Conservation (phyloP, 192 early-diverging fungal species). For the Physocladia obscura region DNA sequence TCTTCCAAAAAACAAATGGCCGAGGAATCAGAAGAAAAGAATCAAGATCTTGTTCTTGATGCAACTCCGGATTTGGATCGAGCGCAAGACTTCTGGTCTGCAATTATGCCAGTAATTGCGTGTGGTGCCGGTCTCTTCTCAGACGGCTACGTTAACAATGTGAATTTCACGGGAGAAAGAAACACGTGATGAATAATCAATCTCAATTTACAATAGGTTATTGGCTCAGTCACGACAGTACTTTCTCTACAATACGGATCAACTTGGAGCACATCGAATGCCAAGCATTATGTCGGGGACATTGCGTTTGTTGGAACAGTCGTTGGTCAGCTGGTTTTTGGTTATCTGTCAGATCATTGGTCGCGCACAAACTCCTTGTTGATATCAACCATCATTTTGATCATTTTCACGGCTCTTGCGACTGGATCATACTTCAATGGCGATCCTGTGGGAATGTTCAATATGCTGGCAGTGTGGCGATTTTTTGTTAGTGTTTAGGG, state of each 20-base stretch:
- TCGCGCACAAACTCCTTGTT: not conserved
- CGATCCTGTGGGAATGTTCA: not conserved
- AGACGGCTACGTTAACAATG: not conserved
- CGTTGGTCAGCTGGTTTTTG: not conserved
- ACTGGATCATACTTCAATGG: not conserved
- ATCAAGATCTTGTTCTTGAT: not conserved
- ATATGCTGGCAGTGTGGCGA: not conserved
- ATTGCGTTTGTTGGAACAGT: not conserved
- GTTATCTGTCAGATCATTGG: not conserved
- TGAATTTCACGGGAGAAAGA: not conserved
- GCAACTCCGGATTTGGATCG: not conserved
- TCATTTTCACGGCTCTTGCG: not conserved
- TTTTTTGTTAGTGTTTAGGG: no score
- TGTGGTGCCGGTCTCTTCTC: constrained; percentile 9
- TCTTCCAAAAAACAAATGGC: no score
- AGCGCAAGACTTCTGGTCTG: not conserved
- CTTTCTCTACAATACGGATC: not conserved
- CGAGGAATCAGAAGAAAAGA: no score
- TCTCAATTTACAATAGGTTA: no score
- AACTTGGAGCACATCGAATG: not conserved
- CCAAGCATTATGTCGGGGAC: not conserved
- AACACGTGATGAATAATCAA: no score
- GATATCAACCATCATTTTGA: not conserved
- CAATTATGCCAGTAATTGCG: not conserved
- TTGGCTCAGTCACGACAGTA: not conserved